A percentile compares a stretch with the other conserved stretches of the same genome.
Conservation (phyloP, 768 basidiomycete species). For the Hydnum rufescens region DNA sequence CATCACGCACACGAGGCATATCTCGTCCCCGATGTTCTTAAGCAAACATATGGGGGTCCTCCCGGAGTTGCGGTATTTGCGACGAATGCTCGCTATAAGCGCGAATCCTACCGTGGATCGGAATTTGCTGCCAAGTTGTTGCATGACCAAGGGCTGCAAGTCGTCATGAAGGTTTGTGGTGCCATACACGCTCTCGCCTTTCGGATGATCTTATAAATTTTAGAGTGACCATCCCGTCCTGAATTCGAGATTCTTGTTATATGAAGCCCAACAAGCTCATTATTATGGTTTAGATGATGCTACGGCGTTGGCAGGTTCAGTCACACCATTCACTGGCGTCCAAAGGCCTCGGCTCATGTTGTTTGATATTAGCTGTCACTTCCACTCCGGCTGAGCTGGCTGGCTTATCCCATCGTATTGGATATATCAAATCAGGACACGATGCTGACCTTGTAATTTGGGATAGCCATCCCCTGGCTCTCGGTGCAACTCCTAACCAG, state of each 20-base stretch:
- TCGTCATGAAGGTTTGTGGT: slow-evolving; percentile 47
- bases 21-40: slow-evolving; percentile 58
- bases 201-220: neutral
- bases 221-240: slow-evolving; percentile 27
- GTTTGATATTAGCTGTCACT: slow-evolving; percentile 31
- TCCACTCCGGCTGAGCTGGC: slow-evolving; percentile 48
- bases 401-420: slow-evolving; percentile 59
- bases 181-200: neutral
- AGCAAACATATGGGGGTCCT: slow-evolving; percentile 48
- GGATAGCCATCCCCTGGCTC: slow-evolving; percentile 21
- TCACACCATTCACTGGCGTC: too few species aligned
- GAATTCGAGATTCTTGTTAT: slow-evolving; percentile 56
- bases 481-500: slow-evolving; percentile 46
- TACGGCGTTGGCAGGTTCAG: slow-evolving; percentile 46
- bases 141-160: slow-evolving; percentile 41
- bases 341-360: neutral
- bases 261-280: slow-evolving; percentile 69
- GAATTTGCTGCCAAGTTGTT: slow-evolving; percentile 66
- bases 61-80: slow-evolving; percentile 63
- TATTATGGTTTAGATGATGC: slow-evolving; percentile 49
- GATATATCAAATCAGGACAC: slow-evolving; percentile 47
- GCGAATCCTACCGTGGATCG: slow-evolving; percentile 62
- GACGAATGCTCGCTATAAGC: slow-evolving; percentile 33
- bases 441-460: slow-evolving; percentile 35
- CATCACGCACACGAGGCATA: slow-evolving; percentile 71